Evolutionary conservation across 371 early-diverging fungal species (phyloP).

Genomic region (Zancudomyces culisetae): DNA sequence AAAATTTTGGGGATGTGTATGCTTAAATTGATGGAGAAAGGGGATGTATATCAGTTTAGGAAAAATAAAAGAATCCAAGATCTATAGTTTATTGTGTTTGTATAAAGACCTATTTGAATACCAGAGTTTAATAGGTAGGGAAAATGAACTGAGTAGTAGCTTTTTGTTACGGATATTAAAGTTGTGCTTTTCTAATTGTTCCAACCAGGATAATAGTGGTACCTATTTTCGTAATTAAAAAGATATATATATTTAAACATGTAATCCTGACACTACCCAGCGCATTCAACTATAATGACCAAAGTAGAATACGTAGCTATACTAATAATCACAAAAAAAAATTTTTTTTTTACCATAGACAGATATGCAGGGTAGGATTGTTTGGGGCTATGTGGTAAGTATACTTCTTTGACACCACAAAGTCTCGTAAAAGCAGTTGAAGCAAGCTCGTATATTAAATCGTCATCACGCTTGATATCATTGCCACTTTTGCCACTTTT

Average conservation of each 20-base stretch:
- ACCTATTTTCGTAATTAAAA: not conserved
- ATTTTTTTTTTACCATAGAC: slow-evolving; percentile 12
- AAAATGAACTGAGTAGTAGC: slow-evolving; percentile 19
- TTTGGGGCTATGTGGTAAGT: slow-evolving; percentile 17
- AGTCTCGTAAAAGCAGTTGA: slow-evolving; percentile 20
- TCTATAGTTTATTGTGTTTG: not conserved
- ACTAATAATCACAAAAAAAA: not conserved
- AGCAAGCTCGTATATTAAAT: slow-evolving; percentile 19
- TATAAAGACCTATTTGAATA: slow-evolving; percentile 4
- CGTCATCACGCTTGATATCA: no score
- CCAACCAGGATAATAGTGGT: slow-evolving; percentile 26
- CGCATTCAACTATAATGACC: not conserved
- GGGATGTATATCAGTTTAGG: not conserved
- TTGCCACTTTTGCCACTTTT: no score
- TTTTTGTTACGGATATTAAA: slow-evolving; percentile 30
- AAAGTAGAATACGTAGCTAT: slow-evolving; percentile 1
- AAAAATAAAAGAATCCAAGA: not conserved
- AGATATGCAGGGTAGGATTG: slow-evolving; percentile 28
- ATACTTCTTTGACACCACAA: slow-evolving; percentile 20
- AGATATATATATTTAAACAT: not conserved
- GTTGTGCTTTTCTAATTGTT: slow-evolving; percentile 26
- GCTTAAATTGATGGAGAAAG: not conserved
- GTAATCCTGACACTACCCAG: not conserved
- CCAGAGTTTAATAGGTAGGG: slow-evolving; percentile 28
- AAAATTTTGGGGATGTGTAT: not conserved